Evolutionary conservation across 345 rosid genomes (phyloP), one percentile per base, ranked within the genome.

Genomic region (Eutrema heterophyllum): DNA sequence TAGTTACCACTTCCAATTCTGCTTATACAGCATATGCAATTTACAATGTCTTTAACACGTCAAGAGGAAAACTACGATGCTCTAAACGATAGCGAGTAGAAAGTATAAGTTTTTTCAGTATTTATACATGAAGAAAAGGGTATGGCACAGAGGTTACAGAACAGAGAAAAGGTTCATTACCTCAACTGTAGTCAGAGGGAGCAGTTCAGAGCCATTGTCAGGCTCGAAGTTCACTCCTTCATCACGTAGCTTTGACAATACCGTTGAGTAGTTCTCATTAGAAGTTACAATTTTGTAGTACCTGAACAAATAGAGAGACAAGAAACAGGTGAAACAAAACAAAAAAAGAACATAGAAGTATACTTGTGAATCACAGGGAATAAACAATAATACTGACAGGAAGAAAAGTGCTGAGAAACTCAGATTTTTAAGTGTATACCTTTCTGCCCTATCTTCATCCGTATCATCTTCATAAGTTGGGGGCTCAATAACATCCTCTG

Each of bases 401-500:
- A 38, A 58, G 29, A 8, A 3, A 64, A 7, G n/a, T 27, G 51
- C 21, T 10, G 18, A 72, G 35, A 36, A 18, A 70, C 8, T 45
- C 13, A 10, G 32, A 38, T 11, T 15, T 41, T 71, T 40, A 21
- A 43, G 16, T 45, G 13, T 62, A 58, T 82, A 89, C 97, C 90
- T 80, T 68, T 88, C 91, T 64, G 83, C 81, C 67, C 35, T 78
- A 74, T 89, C 96, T 84, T 93, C 91, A 71, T 84, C 89, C 13
- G 84, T 60, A 71, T 89, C 94, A 69, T 89, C 90, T 60, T 89
- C 95, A 70, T 84, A 83, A 7, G 51, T 57, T 12, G 87, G 85
- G 72, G 97, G 98, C 51, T 94, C 98, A 76, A 91, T 84, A 70
- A 89, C 96, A 84, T 94, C 97, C 85, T 94, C 97, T 9, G 95